phyloP scores from a whole-genome alignment of 164 flowering plant species.

The Taxillus chinensis region DNA sequence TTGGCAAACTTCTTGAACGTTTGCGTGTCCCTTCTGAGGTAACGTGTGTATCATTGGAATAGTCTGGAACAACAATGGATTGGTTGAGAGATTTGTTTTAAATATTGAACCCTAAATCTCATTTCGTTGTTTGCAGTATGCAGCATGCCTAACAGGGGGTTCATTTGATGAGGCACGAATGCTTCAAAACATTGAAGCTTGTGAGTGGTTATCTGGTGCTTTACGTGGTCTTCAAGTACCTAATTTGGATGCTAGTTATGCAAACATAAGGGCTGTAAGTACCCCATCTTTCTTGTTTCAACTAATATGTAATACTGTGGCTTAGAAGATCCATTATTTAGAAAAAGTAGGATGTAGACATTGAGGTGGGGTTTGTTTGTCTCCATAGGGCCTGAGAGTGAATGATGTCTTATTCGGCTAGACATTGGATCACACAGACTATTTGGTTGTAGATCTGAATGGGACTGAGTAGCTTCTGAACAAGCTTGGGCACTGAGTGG shows the following conservation, averaged over 20 bases:
- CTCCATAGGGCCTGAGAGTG: too few relatives aligned
- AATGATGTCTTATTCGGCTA: too few relatives aligned
- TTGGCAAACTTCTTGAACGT: slow-evolving; percentile 85
- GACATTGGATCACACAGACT: too few relatives aligned
- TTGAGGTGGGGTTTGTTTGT: too few relatives aligned
- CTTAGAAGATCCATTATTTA: not conserved
- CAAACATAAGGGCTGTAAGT: slow-evolving; percentile 86
- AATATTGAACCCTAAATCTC: slow-evolving; percentile 1
- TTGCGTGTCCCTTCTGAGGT: slow-evolving; percentile 92
- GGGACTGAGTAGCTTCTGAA: too few relatives aligned
- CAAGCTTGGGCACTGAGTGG: too few relatives aligned
- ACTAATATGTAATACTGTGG: not conserved
- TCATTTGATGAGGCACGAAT: slow-evolving; percentile 90
- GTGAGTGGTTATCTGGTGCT: slow-evolving; percentile 91
- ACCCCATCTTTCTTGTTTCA: slow-evolving; percentile 6
- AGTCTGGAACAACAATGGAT: not conserved
- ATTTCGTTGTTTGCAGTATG: slow-evolving; percentile 48
- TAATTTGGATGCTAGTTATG: slow-evolving; percentile 67
- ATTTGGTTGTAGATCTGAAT: too few relatives aligned
- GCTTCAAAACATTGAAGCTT: slow-evolving; percentile 89
- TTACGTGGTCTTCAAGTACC: slow-evolving; percentile 69
- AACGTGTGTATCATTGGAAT: slow-evolving; percentile 7
- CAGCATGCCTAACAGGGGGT: slow-evolving; percentile 81
- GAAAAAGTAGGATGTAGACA: not conserved
- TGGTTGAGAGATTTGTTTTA: not conserved